These are phyloP conservation scores for Colletotrichum musicola DNA, from an alignment of 2,329 filamentous ascomycete genomes.

Conservation along the genomic window DNA sequence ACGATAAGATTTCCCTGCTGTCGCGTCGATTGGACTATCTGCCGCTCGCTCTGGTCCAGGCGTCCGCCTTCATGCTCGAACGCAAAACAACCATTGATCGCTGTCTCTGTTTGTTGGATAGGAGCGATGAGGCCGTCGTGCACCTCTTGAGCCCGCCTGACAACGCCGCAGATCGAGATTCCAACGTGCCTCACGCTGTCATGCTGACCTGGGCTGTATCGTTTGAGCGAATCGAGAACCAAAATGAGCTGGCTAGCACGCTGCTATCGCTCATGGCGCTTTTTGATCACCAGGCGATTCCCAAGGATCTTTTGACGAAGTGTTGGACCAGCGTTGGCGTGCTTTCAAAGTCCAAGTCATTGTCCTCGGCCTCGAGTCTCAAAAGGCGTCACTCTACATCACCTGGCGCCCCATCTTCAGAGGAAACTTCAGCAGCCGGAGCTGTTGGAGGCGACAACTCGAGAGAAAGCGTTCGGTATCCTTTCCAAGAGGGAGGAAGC, in stretches of 20 bases:
- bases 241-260: slow-evolving; percentile 43
- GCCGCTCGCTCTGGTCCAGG: slow-evolving; percentile 50
- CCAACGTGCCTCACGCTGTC: slow-evolving; percentile 44
- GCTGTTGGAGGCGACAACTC: too few relatives aligned
- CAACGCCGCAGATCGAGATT: slow-evolving; percentile 30
- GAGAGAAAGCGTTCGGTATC: too few relatives aligned
- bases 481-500: too few relatives aligned
- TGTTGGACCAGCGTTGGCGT: too few relatives aligned
- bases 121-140: slow-evolving; percentile 40
- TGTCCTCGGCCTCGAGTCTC: too few relatives aligned
- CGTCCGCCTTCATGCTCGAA: slow-evolving; percentile 50
- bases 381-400: too few relatives aligned
- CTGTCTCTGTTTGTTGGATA: slow-evolving; percentile 46
- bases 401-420: too few relatives aligned
- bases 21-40: slow-evolving; percentile 47
- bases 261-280: slow-evolving; percentile 50
- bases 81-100: slow-evolving; percentile 42
- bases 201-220: slow-evolving; percentile 50
- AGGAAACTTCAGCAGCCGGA: too few relatives aligned
- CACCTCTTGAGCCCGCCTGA: slow-evolving; percentile 47
- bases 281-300: slow-evolving; percentile 48
- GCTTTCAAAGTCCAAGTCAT: too few relatives aligned
- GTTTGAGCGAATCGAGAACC: slow-evolving; percentile 48
- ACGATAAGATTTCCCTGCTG: slow-evolving; percentile 39
- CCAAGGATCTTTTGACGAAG: slow-evolving; percentile 41